Percentiles rank a stretch among this genome's conserved stretches.
Evolutionary conservation across 331 rosid genomes (phyloP).

Genomic region (Dryas integrifolia): DNA sequence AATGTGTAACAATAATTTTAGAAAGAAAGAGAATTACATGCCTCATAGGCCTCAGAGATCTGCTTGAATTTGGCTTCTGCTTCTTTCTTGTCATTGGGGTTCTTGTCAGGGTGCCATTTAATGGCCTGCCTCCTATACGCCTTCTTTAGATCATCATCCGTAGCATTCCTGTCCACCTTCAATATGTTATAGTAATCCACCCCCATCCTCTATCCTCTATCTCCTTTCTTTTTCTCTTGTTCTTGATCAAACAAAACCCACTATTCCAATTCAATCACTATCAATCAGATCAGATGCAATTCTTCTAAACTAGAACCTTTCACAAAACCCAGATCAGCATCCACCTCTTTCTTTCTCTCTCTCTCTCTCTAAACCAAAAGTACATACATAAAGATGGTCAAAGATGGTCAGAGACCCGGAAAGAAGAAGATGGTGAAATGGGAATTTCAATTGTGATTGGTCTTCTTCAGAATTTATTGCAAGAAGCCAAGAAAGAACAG

Average conservation of each 20-base stretch:
- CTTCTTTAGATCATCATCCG: slow-evolving; percentile 89
- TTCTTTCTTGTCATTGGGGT: slow-evolving; percentile 74
- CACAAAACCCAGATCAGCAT: slow-evolving; percentile 35
- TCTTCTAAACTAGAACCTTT: slow-evolving; percentile 31
- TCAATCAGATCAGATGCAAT: slow-evolving; percentile 27
- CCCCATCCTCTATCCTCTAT: slow-evolving; percentile 47
- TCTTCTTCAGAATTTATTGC: background rate
- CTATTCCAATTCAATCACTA: slow-evolving; percentile 10
- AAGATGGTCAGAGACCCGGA: background rate
- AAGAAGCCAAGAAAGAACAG: background rate
- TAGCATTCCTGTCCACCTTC: slow-evolving; percentile 68
- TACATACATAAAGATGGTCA: background rate
- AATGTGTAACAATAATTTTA: background rate
- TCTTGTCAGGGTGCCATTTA: slow-evolving; percentile 99
- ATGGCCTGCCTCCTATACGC: slow-evolving; percentile 82
- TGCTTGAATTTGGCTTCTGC: slow-evolving; percentile 98
- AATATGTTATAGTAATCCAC: slow-evolving; percentile 79
- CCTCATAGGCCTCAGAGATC: slow-evolving; percentile 97
- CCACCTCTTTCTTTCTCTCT: slow-evolving; percentile 4
- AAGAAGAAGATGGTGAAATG: background rate
- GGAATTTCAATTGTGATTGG: background rate
- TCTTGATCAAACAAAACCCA: slow-evolving; percentile 17
- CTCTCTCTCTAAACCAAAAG: background rate
- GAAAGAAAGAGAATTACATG: slow-evolving; percentile 24
- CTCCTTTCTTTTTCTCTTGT: background rate